Evolutionary conservation across 306 rosid genomes (phyloP).

Genomic region (Psophocarpus tetragonolobus): DNA sequence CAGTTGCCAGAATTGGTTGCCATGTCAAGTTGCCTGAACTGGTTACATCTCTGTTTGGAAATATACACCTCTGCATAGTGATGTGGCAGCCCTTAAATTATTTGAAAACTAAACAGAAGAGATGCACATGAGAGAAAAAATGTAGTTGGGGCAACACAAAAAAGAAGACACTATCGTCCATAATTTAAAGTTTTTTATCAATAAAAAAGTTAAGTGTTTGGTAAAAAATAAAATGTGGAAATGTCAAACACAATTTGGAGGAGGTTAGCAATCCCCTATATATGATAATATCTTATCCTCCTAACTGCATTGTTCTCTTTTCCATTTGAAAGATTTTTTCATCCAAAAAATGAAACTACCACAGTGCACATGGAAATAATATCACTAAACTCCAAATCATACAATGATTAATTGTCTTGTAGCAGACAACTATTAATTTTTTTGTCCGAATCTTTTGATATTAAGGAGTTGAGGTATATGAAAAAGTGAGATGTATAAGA

Average conservation of each 20-base stretch:
- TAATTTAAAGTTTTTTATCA: neutral
- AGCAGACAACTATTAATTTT: neutral
- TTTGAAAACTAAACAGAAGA: neutral
- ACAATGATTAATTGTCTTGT: neutral
- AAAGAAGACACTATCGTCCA: neutral
- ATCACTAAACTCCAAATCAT: conserved; percentile 1
- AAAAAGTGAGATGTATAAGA: neutral
- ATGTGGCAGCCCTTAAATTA: neutral
- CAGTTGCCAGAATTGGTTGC: neutral
- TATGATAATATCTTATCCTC: neutral
- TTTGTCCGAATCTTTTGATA: conserved; percentile 1
- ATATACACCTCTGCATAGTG: neutral
- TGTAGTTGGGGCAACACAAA: neutral
- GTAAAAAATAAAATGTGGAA: neutral
- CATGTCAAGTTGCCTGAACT: neutral
- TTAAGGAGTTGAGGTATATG: conserved; percentile 14
- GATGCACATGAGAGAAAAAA: neutral
- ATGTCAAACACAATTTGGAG: neutral
- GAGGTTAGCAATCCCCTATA: neutral
- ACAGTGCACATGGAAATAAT: neutral
- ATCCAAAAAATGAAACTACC: neutral
- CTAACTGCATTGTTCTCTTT: neutral
- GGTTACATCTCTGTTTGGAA: neutral
- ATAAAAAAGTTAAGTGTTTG: neutral
- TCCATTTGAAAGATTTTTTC: neutral